Evolutionary conservation across 1,284 basidiomycete species (phyloP), one percentile per base, ranked within the genome.

Genomic region (Puccinia coronata): DNA sequence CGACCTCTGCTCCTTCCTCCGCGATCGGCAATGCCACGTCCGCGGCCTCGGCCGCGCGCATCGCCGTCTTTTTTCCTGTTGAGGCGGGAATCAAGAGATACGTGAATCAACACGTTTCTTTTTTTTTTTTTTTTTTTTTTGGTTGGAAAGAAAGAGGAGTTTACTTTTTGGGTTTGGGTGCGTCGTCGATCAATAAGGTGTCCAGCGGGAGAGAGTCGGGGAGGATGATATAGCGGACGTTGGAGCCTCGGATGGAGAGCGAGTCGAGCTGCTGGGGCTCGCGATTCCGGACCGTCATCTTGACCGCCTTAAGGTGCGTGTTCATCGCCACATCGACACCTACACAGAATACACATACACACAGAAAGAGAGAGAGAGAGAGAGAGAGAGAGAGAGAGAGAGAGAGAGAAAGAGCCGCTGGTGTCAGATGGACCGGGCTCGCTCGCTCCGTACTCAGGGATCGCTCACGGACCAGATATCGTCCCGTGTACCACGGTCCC

Each of bases 201-300:
- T 99, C 96, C 81, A 99, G 89, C 0, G 96, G 97, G 4, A 99
- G 89, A 0, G 96, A 95, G 87, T 99, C 96, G 16, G 97, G 96
- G 28, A 99, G 91, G 83, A 98, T 92, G 87, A 94, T 97, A 87
- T 96, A 96, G 65, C 94, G 86, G 85, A 89, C 85, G 86, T 93
- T 87, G 79, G 86, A 86, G 31, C 86, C 86, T 2, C 86, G 83
- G 59, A 86, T 86, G 47, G 84, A 85, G 23, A 86, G 83, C n/a
- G 85, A 85, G 70, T 86, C 86, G 31, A 86, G 82, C 47, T 81
- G 79, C 34, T 74, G 70, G 91, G 92, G 83, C 51, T 96, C 93
- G 82, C 93, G 92, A 86, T 94, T 95, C 80, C 93, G 91, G 51
- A 92, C 90, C 12, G 95, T 95, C 89, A 99, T 92, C 88, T 98